phyloP scores from a whole-genome alignment of 345 rosid genomes.

The rapeseed (Brassica napus) region Da-Ae NC_063434.1:1810501-1811000 shows the following conservation, averaged over 20 bases:
- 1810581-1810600: conserved; percentile 1
- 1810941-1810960: conserved; percentile 75
- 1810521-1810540: background rate
- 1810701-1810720: background rate
- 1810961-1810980: conserved; percentile 21
- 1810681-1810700: background rate
- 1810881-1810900: conserved; percentile 1
- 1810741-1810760: background rate
- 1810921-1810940: conserved; percentile 42
- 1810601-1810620: background rate
- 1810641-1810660: background rate
- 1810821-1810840: background rate
- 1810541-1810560: conserved; percentile 21
- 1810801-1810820: background rate
- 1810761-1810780: background rate
- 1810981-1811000: background rate
- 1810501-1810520: conserved; percentile 47
- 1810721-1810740: background rate
- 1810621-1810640: background rate
- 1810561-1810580: conserved; percentile 14
- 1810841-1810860: background rate
- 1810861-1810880: background rate
- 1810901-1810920: conserved; percentile 30
- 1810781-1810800: background rate
- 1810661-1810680: background rate